Evolutionary conservation across 176 grass and related monocot species (phyloP).

Genomic region (Oryza rufipogon): DNA sequence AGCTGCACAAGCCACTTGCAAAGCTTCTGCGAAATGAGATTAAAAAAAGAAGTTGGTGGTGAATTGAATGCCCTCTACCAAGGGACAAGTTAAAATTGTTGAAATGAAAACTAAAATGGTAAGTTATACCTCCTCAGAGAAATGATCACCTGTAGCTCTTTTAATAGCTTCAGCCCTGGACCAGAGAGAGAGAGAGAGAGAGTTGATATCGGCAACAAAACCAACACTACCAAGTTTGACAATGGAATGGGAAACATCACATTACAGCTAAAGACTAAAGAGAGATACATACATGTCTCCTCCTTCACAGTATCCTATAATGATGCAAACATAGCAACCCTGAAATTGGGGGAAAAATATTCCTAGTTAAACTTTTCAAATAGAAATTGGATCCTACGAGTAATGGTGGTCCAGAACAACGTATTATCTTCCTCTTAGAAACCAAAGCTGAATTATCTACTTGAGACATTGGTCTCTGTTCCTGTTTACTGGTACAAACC

Average conservation of each 20-base stretch:
- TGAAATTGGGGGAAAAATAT: conserved; percentile 40
- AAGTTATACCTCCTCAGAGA: conserved; percentile 71
- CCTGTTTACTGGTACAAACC: conserved; percentile 42
- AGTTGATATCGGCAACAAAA: neutral
- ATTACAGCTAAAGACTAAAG: neutral
- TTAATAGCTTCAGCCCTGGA: conserved; percentile 86
- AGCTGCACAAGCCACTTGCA: conserved; percentile 90
- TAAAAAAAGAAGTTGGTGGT: neutral
- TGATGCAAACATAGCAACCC: conserved; percentile 89
- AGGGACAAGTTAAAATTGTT: neutral
- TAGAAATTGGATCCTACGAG: neutral
- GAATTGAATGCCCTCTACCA: conserved; percentile 13
- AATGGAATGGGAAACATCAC: neutral
- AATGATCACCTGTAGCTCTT: conserved; percentile 56
- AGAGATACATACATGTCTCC: conserved; percentile 89
- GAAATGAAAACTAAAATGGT: neutral
- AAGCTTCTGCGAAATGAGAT: conserved; percentile 58
- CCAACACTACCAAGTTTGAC: neutral
- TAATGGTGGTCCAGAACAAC: neutral
- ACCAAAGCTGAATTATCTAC: neutral
- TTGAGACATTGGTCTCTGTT: neutral
- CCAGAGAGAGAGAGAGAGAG: neutral
- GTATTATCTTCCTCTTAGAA: neutral
- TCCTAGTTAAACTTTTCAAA: neutral
- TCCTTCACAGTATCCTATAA: conserved; percentile 86